Evolutionary conservation across 2,329 filamentous ascomycete genomes (phyloP), one percentile per base, ranked within the genome.

Genomic region (Eutypella sp.): DNA sequence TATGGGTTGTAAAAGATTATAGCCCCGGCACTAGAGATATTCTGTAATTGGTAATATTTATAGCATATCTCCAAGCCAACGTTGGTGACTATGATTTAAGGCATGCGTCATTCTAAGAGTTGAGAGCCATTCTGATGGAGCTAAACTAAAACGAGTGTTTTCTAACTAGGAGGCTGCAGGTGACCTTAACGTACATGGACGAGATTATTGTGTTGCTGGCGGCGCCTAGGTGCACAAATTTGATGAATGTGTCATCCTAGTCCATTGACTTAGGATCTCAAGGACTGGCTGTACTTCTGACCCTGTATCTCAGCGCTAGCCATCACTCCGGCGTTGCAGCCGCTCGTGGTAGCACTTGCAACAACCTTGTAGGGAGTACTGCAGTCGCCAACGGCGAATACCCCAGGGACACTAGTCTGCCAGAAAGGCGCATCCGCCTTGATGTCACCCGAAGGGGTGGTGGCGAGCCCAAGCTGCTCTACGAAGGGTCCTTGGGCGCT

Each of bases 381-480:
- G 24, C 51, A 56, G 10, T 61, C 58, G 1, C 58, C 58, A 11
- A 47, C 54, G 8, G 57, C 56, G 36, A 55, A 61, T 2, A 58
- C 54, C 1, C 55, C 58, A 0, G 40, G 49, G 2, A 56, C 51
- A 16, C 34, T 55, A 1, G 54, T 53, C 15, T 55, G 46, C 10
- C 52, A 46, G 3, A 49, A 39, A 4, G 51, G 51, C 1, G 47
- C 48, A 13, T 53, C 45, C 7, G 51, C 52, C 15, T 47, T 7
- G 16, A 58, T 49, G 25, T 56, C 50, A 2, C 54, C 55, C 22
- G 44, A 42, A 2, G 49, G 44, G 15, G 54, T 51, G 5, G 45
- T 23, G 4, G 24, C 27, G 11, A 57, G 29, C 2, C 51, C 49
- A 15, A 59, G 54, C 38, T 57, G 51, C 2, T 7, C 19, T 6